These are phyloP conservation scores for Hymenoscyphus fraxineus DNA, from an alignment of 2,329 filamentous ascomycete species.

Conservation along the genomic window DNA sequence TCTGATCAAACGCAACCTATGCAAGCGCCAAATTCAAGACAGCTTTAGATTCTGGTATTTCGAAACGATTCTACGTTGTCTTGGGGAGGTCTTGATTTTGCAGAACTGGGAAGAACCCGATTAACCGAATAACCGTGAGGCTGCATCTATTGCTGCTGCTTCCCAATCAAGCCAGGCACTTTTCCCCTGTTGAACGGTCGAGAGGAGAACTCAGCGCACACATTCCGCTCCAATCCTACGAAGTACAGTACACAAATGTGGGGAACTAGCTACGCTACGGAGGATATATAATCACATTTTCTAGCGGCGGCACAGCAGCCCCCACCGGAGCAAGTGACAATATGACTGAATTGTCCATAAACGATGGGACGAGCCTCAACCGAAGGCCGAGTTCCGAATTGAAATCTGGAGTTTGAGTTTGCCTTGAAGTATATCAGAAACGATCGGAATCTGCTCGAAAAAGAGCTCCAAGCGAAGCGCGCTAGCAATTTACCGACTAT, in stretches of 20 bases:
- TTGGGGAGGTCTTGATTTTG: background rate
- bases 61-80: background rate
- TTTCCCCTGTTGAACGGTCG: background rate
- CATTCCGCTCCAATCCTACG: background rate
- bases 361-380: background rate
- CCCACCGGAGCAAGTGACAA: background rate
- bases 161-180: background rate
- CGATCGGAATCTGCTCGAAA: background rate
- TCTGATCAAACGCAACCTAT: background rate
- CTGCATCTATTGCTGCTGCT: background rate
- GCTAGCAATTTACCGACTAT: background rate
- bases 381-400: background rate
- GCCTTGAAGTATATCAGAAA: background rate
- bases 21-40: background rate
- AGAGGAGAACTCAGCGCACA: background rate
- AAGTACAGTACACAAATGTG: background rate
- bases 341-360: background rate
- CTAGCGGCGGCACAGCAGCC: background rate
- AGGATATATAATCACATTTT: slow-evolving; percentile 2
- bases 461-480: background rate
- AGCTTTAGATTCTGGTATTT: background rate
- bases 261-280: background rate
- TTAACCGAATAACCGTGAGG: slow-evolving; percentile 3
- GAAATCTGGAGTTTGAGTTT: background rate
- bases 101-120: slow-evolving; percentile 3